phyloP scores from a whole-genome alignment of 2,329 filamentous ascomycete genomes.

The Arthrobotrys iridis region DNA sequence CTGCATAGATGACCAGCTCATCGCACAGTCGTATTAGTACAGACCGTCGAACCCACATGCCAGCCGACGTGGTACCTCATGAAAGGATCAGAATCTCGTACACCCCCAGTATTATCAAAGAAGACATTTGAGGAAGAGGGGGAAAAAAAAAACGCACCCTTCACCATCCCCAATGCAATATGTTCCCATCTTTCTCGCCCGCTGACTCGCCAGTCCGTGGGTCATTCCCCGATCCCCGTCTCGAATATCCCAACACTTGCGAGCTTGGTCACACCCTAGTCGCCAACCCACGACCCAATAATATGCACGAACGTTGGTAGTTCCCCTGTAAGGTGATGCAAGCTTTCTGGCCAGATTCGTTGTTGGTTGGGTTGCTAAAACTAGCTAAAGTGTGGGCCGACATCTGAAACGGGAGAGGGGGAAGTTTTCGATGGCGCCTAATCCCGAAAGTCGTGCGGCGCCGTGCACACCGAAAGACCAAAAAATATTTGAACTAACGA shows the following conservation, averaged over 20 bases:
- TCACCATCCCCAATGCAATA: not conserved
- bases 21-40: conserved; percentile 28
- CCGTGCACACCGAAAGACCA: not conserved
- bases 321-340: conserved; percentile 45
- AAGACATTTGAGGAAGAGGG: not conserved
- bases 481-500: conserved; percentile 9
- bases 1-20: conserved; percentile 54
- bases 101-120: not conserved
- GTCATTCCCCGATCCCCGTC: conserved; percentile 17
- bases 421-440: conserved; percentile 33
- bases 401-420: conserved; percentile 32
- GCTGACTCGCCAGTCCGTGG: conserved; percentile 10
- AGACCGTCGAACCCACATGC: not conserved
- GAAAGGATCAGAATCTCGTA: conserved; percentile 30
- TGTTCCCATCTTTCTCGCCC: not conserved
- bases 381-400: conserved; percentile 1
- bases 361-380: conserved; percentile 18
- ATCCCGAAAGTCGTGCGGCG: conserved; percentile 12
- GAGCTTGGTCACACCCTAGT: conserved; percentile 2
- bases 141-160: not conserved
- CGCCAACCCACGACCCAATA: conserved; percentile 28
- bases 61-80: conserved; percentile 42
- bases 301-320: conserved; percentile 33
- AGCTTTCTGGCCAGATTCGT: conserved; percentile 4
- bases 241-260: conserved; percentile 20